Base-by-base conservation (phyloP, 1,139 yeast genomes). In the Hansenula lynferdii region DNA sequence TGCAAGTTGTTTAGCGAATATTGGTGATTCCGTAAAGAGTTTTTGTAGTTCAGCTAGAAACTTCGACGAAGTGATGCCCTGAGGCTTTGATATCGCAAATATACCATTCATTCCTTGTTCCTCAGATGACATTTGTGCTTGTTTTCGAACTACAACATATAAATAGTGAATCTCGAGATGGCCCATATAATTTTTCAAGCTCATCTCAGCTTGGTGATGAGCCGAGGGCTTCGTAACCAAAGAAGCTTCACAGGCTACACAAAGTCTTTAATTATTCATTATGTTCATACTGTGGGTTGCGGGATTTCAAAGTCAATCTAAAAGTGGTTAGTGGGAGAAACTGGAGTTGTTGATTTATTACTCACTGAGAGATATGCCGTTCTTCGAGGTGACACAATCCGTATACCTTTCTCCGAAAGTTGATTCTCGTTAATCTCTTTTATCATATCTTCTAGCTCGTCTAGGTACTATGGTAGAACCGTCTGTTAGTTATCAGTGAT, bases 31-130 rank as follows among this genome's bases (percentile, higher is more conserved):
- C 31, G 84, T 76, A 55, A 90, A 76, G 8, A 77, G 58, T 23
- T 66, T 63, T 54, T 87, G 92, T 28, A 92, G 50, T 38, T 75
- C 76, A 33, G 75, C 72, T 39, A 92, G 70, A 42, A 85, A 78
- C 41, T 80, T 76, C 17, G 90, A 76, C 0, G 97, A 87, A 1
- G 94, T 69, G n/a, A 82, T 71, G 0, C 96, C 96, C 12, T 80
- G 66, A 0, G 97, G 97, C 57, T 92, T 92, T 52, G 83, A 82
- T 32, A 92, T 76, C n/a, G 97, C 97, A 67, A 92, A 86, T 4
- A 90, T 75, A 35, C 98, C 98, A 52, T 84, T 83, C 92, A 85
- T 82, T 3, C 17, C 33, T 21, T 11, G 11, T 3, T 4, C 15
- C 6, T 12, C 8, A 4, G 12, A 15, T 3, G 30, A 28, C 30